Evolutionary conservation across 805 yeast genomes (phyloP), one percentile per base, ranked within the genome.

Genomic region (Torulaspora microellipsoides): DNA sequence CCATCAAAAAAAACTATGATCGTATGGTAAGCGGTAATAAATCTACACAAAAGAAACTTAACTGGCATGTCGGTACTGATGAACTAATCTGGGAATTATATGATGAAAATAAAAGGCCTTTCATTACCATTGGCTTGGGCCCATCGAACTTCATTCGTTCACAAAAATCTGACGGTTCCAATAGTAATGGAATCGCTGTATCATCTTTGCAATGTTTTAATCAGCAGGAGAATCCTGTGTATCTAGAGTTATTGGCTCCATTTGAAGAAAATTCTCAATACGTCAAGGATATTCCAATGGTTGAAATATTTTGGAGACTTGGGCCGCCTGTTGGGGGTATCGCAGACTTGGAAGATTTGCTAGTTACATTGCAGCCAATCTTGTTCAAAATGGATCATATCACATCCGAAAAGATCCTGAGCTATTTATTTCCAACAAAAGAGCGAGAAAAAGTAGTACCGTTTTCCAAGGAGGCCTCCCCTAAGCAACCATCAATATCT

Each of bases 281-380:
- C 49, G 58, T 47, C 35, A 43, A 37, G 2, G 59, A 65, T 25
- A 50, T 47, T 11, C 71, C 76, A 2, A 59, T 73, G 64, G 62
- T 68, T 12, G 60, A 62, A 36, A 58, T 73, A 10, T 64, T 66
- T 10, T 82, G 88, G 89, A 66, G 68, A 12, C 66, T 77, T 68
- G 65, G 76, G 20, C 71, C 70, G 5, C 79, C 85, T 0, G 77
- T 81, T 23, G 87, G 86, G 9, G 89, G 89, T 7, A 82, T 82
- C 15, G 60, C 74, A 0, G 73, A 78, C 25, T 66, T 81, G 57
- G 74, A 73, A 32, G 66, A 72, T 30, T 75, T 81, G 29, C 57
- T 66, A n/a, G 61, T 81, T 17, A 51, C 64, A 0, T 58, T 79
- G 30, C 76, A 74, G 35, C 85, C 89, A 0, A 53, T 81, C 36